Evolutionary conservation across 2,329 filamentous ascomycete species (phyloP), one percentile per base, ranked within the genome.

Genomic region (Scedosporium minutisporum): DNA sequence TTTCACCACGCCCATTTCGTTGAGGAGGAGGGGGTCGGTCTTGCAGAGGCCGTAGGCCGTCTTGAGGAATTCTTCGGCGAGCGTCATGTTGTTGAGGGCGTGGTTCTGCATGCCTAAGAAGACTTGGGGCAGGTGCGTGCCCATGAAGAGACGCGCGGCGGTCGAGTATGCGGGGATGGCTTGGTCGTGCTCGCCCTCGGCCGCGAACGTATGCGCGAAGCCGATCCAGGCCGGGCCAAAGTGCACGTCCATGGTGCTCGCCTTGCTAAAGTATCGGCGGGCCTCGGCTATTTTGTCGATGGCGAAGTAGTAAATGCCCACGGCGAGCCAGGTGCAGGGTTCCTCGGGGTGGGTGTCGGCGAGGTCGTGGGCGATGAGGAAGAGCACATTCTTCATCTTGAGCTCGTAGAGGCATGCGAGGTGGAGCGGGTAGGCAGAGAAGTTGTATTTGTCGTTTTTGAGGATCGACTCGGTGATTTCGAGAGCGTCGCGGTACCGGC

Each of bases 51-150:
- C 82, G 72, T 95, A 96, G 0, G 95, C 93, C 3, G 91, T 92
- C 69, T 91, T 92, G 55, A 97, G 83, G 72, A 97, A 99, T 73
- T 99, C 95, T 66, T 96, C 90, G 0, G 96, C 95, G 16, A 97
- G 82, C 0, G 87, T 87, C 84, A 97, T 90, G 69, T 99, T 97
- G 74, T 96, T 96, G 64, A 99, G 82, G 18, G 93, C 91, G 58
- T 97, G 87, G 74, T 99, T 96, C 73, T 99, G 96, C 95, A 99
- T 99, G 6, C 96, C 95, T 27, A 99, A 78, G 73, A 97, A 99
- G 2, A 99, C 85, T 70, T 96, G 93, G 0, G 95, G 95, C 1
- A 99, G 81, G 73, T 99, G 96, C 0, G 93, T 97, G 46, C 95
- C 95, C 79, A 97, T 96, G 75, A 99, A 99, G 0, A 99, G 78